Percentiles rank a stretch among this genome's conserved stretches.
These are phyloP conservation scores for Solanum clarkiae DNA, from an alignment of 257 asterid species.

Conservation along the genomic window DNA sequence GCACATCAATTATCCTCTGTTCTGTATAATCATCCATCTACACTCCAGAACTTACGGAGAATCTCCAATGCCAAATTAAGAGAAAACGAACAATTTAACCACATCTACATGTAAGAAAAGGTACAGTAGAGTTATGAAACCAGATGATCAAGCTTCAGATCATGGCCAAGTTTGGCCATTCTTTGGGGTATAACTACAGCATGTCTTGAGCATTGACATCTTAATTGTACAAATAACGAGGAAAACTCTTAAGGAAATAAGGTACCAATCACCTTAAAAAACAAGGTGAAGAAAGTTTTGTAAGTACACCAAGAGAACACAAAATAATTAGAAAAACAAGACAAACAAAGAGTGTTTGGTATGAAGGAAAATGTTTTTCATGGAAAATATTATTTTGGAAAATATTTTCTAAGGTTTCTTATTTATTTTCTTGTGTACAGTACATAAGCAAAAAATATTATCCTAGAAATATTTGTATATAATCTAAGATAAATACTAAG, in stretches of 20 bases:
- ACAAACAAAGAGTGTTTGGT: neutral
- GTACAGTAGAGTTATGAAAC: neutral
- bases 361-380: neutral
- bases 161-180: neutral
- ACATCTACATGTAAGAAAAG: neutral
- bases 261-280: neutral
- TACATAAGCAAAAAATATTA: neutral
- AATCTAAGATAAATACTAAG: neutral
- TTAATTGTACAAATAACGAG: neutral
- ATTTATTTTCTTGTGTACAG: neutral
- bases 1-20: neutral
- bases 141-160: neutral
- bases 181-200: neutral
- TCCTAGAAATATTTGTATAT: neutral
- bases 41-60: neutral
- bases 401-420: neutral
- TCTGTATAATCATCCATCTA: neutral
- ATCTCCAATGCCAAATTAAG: neutral
- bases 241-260: neutral
- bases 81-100: neutral
- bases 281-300: neutral
- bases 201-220: neutral
- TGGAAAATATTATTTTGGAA: too few species aligned
- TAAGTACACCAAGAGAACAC: neutral
- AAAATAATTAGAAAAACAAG: neutral